Base-by-base conservation (phyloP, 768 basidiomycete genomes). In the Lactarius trivialis region DNA sequence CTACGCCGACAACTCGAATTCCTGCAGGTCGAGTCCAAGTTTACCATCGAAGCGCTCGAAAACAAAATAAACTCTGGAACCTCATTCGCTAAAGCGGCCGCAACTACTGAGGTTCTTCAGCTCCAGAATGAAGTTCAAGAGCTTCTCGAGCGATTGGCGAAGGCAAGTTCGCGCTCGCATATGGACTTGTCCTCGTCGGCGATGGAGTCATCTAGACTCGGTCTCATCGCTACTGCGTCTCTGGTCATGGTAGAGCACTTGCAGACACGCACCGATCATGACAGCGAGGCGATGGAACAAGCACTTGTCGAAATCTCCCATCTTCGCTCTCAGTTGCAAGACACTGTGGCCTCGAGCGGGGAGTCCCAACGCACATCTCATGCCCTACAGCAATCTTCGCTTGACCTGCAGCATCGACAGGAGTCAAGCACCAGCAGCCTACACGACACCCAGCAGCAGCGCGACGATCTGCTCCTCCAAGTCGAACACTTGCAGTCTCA, bases 1-100 rank as follows among this genome's bases (percentile, higher is more conserved):
- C 77, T 89, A 30, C 79, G 79, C 55, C 79, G 84, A 7, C 80
- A 86, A 58, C 72, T 91, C 15, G 79, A 87, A 54, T 92, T 91
- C 72, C 74, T 86, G 58, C 80, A 87, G 65, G 76, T 78, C 3
- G 89, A 92, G 73, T 82, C 83, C 28, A 81, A 76, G 65, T 86
- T 89, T 67, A 75, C 82, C 2, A 78, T 84, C 17, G 81, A 89
- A 62, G 80, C 83, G 0, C 71, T 86, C 53, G 79, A 85, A 68
- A 75, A 76, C 36, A 81, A 80, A 60, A 73, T 87, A 24, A 71
- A 76, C 1, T 65, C 72, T n/a, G 65, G 67, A 43, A 60, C 59
- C 14, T 68, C 70, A 26, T 58, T 51, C 15, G 30, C 63, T 19
- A 58, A 60, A 7, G 34, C 53, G 15, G 58, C 60, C 14, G 55